A percentile compares a stretch with the other conserved stretches of the same genome.
phyloP scores from a whole-genome alignment of 2,329 filamentous ascomycete genomes.

The Fonsecaea pedrosoi region DNA sequence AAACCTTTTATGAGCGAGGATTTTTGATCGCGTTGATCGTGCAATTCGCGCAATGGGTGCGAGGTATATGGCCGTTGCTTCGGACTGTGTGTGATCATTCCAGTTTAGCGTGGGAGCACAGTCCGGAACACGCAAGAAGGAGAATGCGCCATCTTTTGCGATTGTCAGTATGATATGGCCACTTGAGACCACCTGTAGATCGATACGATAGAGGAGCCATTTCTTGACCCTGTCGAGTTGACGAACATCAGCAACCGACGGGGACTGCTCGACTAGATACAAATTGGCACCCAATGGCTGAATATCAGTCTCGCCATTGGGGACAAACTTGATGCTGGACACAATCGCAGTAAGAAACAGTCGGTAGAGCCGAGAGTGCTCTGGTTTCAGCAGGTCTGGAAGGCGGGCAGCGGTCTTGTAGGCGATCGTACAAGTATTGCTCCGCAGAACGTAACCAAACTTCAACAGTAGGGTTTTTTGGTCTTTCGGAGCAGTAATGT shows the following conservation, averaged over 20 bases:
- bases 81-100: not conserved
- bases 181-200: slow-evolving; percentile 35
- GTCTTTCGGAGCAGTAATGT: slow-evolving; percentile 38
- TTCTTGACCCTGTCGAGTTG: slow-evolving; percentile 6
- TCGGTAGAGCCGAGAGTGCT: slow-evolving; percentile 35
- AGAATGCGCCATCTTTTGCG: slow-evolving; percentile 21
- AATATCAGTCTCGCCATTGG: slow-evolving; percentile 27
- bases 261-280: slow-evolving; percentile 27
- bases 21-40: slow-evolving; percentile 6
- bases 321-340: slow-evolving; percentile 35
- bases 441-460: slow-evolving; percentile 38
- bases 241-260: slow-evolving; percentile 14
- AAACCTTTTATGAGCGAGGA: not conserved
- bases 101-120: not conserved
- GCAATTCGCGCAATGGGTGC: slow-evolving; percentile 31
- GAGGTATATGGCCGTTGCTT: slow-evolving; percentile 24
- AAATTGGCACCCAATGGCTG: slow-evolving; percentile 31
- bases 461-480: slow-evolving; percentile 38
- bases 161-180: slow-evolving; percentile 38
- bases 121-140: slow-evolving; percentile 22
- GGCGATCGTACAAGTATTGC: slow-evolving; percentile 39
- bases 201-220: slow-evolving; percentile 33
- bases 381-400: slow-evolving; percentile 39
- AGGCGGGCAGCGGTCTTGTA: slow-evolving; percentile 39
- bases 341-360: slow-evolving; percentile 39